Evolutionary conservation across 2,329 filamentous ascomycete species (phyloP).

Genomic region (Epichloe sylvatica): DNA sequence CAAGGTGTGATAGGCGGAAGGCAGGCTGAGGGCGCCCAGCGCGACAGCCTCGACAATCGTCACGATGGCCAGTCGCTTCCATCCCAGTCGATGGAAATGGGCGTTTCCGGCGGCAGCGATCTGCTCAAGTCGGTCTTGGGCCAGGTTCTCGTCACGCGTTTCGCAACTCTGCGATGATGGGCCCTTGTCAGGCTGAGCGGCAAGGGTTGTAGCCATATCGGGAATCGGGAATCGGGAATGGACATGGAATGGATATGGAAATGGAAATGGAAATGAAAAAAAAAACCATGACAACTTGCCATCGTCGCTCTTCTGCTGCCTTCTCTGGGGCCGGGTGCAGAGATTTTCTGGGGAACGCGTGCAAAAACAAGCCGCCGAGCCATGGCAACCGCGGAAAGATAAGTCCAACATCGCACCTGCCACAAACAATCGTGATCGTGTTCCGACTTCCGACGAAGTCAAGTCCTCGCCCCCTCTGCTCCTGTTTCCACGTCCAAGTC

Average conservation of each 20-base stretch:
- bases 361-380: conserved; percentile 1
- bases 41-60: conserved; percentile 44
- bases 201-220: conserved; percentile 2
- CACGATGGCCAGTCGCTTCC: conserved; percentile 42
- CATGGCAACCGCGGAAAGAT: background rate
- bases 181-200: background rate
- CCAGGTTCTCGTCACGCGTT: conserved; percentile 15
- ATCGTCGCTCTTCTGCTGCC: background rate
- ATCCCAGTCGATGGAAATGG: conserved; percentile 39
- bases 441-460: background rate
- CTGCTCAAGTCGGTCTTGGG: conserved; percentile 25
- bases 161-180: conserved; percentile 2
- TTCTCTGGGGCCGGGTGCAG: background rate
- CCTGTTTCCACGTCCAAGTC: background rate
- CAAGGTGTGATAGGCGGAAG: conserved; percentile 37
- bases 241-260: background rate
- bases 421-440: background rate
- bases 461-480: background rate
- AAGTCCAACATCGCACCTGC: background rate
- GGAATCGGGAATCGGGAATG: background rate
- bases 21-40: conserved; percentile 37
- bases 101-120: conserved; percentile 29
- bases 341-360: background rate
- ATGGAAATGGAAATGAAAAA: background rate
- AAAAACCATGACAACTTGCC: background rate